Conservation (phyloP, 208 protist species). For the Angomonas ambiguus region DNA sequence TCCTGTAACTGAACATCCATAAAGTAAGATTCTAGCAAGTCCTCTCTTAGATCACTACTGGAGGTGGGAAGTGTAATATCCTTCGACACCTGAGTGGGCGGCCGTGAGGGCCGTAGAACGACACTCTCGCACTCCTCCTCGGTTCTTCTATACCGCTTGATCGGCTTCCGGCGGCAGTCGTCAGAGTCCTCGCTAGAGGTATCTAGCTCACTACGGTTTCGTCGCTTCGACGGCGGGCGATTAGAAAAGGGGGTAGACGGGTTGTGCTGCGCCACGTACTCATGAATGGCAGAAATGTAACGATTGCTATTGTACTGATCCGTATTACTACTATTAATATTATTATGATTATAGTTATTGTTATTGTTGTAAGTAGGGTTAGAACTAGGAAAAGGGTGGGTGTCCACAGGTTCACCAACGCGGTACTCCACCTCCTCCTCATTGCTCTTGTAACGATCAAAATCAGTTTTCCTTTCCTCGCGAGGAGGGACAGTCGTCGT, state of each 20-base stretch:
- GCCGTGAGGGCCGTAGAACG: background rate
- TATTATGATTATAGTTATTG: slow-evolving; percentile 16
- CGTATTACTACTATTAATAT: background rate
- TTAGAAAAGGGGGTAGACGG: slow-evolving; percentile 4
- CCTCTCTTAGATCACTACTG: slow-evolving; percentile 45
- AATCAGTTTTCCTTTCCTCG: background rate
- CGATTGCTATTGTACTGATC: slow-evolving; percentile 25
- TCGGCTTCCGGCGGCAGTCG: background rate
- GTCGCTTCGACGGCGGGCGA: background rate
- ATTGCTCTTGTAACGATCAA: background rate
- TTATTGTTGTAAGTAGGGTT: background rate
- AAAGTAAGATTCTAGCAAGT: slow-evolving; percentile 49
- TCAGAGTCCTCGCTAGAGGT: background rate
- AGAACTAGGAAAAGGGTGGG: background rate
- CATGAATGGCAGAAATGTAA: slow-evolving; percentile 78
- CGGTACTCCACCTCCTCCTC: background rate
- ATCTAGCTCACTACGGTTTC: background rate
- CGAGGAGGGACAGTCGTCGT: background rate
- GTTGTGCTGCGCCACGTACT: slow-evolving; percentile 55
- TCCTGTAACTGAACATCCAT: slow-evolving; percentile 22
- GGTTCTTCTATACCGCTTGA: background rate
- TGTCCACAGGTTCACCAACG: background rate
- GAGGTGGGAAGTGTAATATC: slow-evolving; percentile 41
- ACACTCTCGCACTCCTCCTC: slow-evolving; percentile 4
- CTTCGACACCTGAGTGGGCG: background rate